Evolutionary conservation across 2,329 filamentous ascomycete genomes (phyloP).

Genomic region (Teratosphaeria epicoccoides): DNA sequence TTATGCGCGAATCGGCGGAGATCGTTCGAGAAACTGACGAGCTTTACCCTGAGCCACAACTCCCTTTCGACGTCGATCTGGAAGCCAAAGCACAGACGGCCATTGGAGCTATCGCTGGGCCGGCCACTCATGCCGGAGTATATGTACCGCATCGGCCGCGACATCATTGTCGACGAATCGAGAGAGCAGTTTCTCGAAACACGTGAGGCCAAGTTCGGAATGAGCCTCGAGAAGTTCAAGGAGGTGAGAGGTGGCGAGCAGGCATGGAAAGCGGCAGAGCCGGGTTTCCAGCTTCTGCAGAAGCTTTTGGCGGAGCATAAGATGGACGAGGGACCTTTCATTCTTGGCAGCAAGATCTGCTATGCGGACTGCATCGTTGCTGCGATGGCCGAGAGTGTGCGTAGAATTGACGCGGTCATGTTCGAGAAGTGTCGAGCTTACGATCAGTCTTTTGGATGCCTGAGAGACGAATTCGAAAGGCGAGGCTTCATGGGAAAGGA

Average conservation of each 20-base stretch:
- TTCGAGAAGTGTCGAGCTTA: constrained; percentile 9
- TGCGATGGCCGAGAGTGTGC: constrained; percentile 11
- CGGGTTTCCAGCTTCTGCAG: constrained; percentile 8
- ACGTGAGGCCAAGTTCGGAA: constrained; percentile 10
- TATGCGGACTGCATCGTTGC: constrained; percentile 19
- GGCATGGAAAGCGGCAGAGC: constrained; percentile 14
- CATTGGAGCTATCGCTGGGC: constrained; percentile 11
- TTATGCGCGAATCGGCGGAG: constrained; percentile 14
- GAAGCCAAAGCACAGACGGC: constrained; percentile 5
- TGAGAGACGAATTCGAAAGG: constrained; percentile 30
- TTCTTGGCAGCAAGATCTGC: constrained; percentile 13
- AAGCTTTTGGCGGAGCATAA: constrained; percentile 12
- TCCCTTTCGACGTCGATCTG: constrained; percentile 11
- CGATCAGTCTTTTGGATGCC: constrained; percentile 27
- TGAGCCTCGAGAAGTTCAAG: constrained; percentile 13
- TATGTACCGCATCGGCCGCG: constrained; percentile 10
- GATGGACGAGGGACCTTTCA: constrained; percentile 16
- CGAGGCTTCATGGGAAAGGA: constrained; percentile 28
- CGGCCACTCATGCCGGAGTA: constrained; percentile 15
- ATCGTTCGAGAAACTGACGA: constrained; percentile 14
- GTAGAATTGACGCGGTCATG: constrained; percentile 11
- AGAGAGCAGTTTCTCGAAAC: constrained; percentile 7
- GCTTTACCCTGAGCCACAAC: constrained; percentile 9
- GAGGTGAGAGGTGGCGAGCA: constrained; percentile 24
- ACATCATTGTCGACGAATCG: constrained; percentile 20